Evolutionary conservation across 768 basidiomycete genomes (phyloP), one percentile per base, ranked within the genome.

Genomic region (Leccinum barrowsii): DNA sequence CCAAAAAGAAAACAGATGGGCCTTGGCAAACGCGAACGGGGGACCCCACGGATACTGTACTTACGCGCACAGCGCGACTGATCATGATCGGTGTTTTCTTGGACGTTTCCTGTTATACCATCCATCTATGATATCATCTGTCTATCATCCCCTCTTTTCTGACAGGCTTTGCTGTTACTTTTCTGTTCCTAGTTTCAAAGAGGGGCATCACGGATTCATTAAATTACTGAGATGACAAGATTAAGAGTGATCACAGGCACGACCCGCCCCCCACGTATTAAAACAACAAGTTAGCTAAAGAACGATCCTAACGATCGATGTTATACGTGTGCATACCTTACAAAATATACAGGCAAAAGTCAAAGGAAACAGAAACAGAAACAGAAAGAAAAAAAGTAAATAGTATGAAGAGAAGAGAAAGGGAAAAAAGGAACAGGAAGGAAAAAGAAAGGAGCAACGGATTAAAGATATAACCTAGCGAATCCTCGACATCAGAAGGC

Each of bases 401-500:
- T n/a, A 12, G 32, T 34, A 5, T 13, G 12, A 34, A 34, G 32
- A 30, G 37, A 17, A 17, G 37, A 40, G 17, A 40, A 10, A n/a
- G 37, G 40, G 40, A 4, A 40, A 40, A 4, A 40, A n/a, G 17
- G 40, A 40, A 40, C 8, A 40, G 57, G 35, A 15, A 10, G 22
- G 28, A 28, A 24, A 22, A 52, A 26, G 17, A 13, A 34, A 30
- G 40, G 48, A n/a, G 12, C 34, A 12, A 34, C 19, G 47, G 26
- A 47, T 22, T 5, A 19, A 62, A 37, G 35, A 32, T 10, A 58
- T 51, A 19, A 49, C 46, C 40, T 52, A 34, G n/a, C 19, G 15
- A 59, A 21, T 12, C n/a, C 7, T 51, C 24, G 55, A 26, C 13
- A 35, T 68, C 47, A 72, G 30, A 73, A 71, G 8, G 30, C 59